Percentiles rank a stretch among this genome's conserved stretches.
Evolutionary conservation across 2,329 filamentous ascomycete species (phyloP).

Genomic region (Amphichorda felina): DNA sequence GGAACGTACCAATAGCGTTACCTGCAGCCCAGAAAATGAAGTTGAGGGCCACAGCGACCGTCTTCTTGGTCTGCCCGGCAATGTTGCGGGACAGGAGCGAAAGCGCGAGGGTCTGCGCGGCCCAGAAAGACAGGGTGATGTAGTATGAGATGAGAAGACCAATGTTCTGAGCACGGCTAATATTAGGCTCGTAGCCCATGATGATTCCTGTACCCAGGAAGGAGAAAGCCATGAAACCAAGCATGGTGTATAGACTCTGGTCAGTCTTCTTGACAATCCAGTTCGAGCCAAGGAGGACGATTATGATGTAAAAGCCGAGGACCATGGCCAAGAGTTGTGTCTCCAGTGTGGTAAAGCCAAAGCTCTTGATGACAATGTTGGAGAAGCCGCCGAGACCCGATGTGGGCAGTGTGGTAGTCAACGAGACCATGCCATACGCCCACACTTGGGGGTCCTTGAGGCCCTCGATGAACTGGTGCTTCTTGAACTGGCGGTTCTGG

Average conservation of each 20-base stretch:
- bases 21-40: conserved; percentile 60
- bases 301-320: conserved; percentile 60
- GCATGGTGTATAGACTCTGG: conserved; percentile 60
- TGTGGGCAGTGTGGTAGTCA: conserved; percentile 64
- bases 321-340: conserved; percentile 69
- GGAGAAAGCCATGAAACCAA: conserved; percentile 44
- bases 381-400: conserved; percentile 62
- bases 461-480: conserved; percentile 34
- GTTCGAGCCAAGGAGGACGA: conserved; percentile 58
- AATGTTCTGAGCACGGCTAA: conserved; percentile 11
- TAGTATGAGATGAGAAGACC: conserved; percentile 66
- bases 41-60: conserved; percentile 54
- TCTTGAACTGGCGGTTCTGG: conserved; percentile 39
- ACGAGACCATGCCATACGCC: conserved; percentile 51
- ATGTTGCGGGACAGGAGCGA: conserved; percentile 59
- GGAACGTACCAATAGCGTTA: conserved; percentile 53
- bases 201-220: neutral
- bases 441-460: conserved; percentile 55
- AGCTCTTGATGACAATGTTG: conserved; percentile 59
- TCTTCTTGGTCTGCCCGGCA: conserved; percentile 64
- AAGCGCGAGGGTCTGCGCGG: conserved; percentile 54
- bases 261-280: conserved; percentile 56
- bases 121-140: conserved; percentile 68
- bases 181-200: too few relatives aligned
- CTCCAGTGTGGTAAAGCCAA: conserved; percentile 42